These are phyloP conservation scores for Tolypocladium inflatum DNA, from an alignment of 2,329 filamentous ascomycete species.

Conservation along the genomic window DNA sequence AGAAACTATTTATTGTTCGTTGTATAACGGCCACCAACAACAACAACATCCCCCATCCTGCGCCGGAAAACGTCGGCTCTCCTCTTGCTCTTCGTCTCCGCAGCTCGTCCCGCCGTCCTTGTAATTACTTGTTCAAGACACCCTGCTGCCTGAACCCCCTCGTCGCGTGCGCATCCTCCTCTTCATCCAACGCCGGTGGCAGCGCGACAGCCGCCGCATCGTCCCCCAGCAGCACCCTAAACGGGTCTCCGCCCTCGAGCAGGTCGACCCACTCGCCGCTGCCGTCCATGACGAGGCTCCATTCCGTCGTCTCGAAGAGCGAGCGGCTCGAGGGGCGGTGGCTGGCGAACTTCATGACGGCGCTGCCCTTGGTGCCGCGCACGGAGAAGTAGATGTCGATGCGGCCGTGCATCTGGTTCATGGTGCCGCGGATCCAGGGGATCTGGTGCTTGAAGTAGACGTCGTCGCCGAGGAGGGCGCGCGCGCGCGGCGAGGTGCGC, in stretches of 20 bases:
- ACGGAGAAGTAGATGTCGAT: conserved; percentile 86
- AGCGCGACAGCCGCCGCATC: conserved; percentile 17
- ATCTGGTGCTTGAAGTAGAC: conserved; percentile 72
- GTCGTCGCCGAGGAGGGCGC: conserved; percentile 75
- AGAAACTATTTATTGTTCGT: conserved; percentile 2
- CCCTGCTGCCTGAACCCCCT: conserved; percentile 44
- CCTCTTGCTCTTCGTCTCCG: not conserved
- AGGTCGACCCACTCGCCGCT: conserved; percentile 54
- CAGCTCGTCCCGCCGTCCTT: not conserved
- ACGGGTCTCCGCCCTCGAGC: conserved; percentile 63
- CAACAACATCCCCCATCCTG: not conserved
- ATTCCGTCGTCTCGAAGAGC: conserved; percentile 80
- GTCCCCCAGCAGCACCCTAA: conserved; percentile 40
- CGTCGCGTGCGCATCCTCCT: conserved; percentile 24
- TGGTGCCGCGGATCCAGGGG: conserved; percentile 75
- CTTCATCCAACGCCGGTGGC: conserved; percentile 13
- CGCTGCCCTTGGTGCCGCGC: conserved; percentile 62
- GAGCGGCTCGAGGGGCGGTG: conserved; percentile 50
- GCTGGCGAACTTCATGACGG: conserved; percentile 73
- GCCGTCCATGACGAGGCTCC: conserved; percentile 67
- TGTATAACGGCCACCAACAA: not conserved
- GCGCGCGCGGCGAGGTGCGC: conserved; percentile 66
- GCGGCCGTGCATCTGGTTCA: conserved; percentile 87
- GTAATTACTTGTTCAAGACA: conserved; percentile 20
- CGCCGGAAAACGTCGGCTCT: not conserved